Evolutionary conservation across 306 rosid genomes (phyloP).

Genomic region (Cicer yamashitae): DNA sequence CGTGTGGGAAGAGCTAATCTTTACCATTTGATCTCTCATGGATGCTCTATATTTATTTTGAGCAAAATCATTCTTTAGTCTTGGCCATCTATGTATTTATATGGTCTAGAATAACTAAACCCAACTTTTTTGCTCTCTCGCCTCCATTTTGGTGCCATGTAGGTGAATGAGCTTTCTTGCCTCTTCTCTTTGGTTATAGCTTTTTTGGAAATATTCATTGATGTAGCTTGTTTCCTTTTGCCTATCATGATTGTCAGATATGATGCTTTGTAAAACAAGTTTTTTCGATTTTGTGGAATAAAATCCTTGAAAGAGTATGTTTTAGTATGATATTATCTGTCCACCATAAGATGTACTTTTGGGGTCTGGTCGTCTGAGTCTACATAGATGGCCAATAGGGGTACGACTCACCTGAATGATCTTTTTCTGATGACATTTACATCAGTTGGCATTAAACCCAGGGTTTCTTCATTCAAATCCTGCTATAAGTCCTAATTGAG

Average conservation of each 20-base stretch:
- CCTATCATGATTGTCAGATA: constrained; percentile 5
- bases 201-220: constrained; percentile 3
- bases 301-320: neutral
- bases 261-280: neutral
- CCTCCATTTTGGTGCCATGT: neutral
- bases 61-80: neutral
- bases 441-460: constrained; percentile 8
- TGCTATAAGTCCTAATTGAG: constrained; percentile 1
- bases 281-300: constrained; percentile 15
- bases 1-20: constrained; percentile 6
- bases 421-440: constrained; percentile 13
- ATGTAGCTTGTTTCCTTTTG: constrained; percentile 10
- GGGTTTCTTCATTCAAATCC: constrained; percentile 14
- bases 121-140: neutral
- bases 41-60: constrained; percentile 2
- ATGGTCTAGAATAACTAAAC: neutral
- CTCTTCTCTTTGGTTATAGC: neutral
- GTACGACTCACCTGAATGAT: neutral
- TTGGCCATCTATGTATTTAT: neutral
- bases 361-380: neutral
- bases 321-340: neutral
- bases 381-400: neutral
- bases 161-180: constrained; percentile 7
- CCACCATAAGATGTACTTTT: neutral
- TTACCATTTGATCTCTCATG: neutral